These are phyloP conservation scores for Paraphysoderma sedebokerense DNA, from an alignment of 371 early-diverging fungal species.

Conservation along the genomic window DNA sequence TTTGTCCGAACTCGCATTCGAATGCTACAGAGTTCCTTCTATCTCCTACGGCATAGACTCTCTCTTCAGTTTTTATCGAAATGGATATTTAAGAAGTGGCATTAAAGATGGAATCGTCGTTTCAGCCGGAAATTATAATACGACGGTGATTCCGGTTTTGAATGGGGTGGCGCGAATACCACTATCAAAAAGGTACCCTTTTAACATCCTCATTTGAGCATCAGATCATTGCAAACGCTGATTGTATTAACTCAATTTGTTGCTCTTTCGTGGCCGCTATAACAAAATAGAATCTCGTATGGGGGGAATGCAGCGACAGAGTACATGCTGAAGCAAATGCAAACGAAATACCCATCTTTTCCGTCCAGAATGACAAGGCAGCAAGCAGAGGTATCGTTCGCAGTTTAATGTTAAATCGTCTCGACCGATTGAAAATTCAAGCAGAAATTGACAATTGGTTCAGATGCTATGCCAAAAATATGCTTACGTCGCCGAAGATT, in stretches of 20 bases:
- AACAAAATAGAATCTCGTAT: slow-evolving; percentile 29
- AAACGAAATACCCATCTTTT: slow-evolving; percentile 76
- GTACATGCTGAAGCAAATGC: slow-evolving; percentile 67
- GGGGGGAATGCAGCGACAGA: slow-evolving; percentile 61
- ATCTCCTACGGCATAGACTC: slow-evolving; percentile 71
- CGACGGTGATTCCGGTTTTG: slow-evolving; percentile 58
- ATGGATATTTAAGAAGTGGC: slow-evolving; percentile 21
- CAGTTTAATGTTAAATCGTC: background rate
- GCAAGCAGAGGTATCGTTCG: slow-evolving; percentile 42
- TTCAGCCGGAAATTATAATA: slow-evolving; percentile 46
- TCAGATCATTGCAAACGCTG: background rate
- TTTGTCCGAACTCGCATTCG: slow-evolving; percentile 74
- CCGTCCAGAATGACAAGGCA: slow-evolving; percentile 56
- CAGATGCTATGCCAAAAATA: no score
- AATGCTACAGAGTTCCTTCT: slow-evolving; percentile 57
- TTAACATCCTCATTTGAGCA: background rate
- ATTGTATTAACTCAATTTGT: background rate
- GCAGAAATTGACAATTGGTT: slow-evolving; percentile 23
- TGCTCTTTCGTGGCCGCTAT: background rate
- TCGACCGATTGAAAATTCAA: background rate
- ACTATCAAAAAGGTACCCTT: slow-evolving; percentile 7
- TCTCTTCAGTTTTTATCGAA: slow-evolving; percentile 61
- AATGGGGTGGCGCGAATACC: slow-evolving; percentile 12
- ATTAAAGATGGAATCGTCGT: slow-evolving; percentile 42
- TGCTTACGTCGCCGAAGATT: slow-evolving; percentile 55